These are phyloP conservation scores for Fagopyrum esculentum DNA, from an alignment of 148 eudicot species.

Conservation along the genomic window DNA sequence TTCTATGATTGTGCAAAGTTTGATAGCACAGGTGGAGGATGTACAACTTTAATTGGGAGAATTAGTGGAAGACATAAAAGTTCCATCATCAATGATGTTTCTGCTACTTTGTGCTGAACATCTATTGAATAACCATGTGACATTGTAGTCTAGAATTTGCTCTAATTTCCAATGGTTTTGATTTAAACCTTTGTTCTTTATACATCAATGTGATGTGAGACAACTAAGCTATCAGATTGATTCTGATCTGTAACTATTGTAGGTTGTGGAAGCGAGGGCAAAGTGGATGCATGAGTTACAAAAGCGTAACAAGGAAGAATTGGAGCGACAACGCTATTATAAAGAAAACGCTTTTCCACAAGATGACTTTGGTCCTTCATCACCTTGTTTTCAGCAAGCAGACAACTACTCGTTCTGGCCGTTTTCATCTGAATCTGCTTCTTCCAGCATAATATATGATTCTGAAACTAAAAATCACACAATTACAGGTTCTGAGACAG, in stretches of 20 bases:
- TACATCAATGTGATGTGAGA: not conserved
- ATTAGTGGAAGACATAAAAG: not conserved
- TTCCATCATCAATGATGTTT: not conserved
- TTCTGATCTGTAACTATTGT: not conserved
- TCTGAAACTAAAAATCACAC: conserved; percentile 41
- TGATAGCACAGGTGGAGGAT: not conserved
- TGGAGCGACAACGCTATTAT: conserved; percentile 25
- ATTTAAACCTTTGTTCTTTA: not conserved
- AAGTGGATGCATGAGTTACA: conserved; percentile 88
- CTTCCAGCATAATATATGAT: conserved; percentile 27
- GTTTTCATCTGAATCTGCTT: conserved; percentile 33
- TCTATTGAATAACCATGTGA: not conserved
- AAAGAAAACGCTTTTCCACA: conserved; percentile 34
- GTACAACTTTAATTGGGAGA: not conserved
- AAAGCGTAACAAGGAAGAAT: conserved; percentile 48
- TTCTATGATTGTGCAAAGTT: not conserved
- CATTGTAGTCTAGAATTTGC: not conserved
- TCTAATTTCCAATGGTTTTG: not conserved
- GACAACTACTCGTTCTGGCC: conserved; percentile 19
- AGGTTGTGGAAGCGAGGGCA: conserved; percentile 64
- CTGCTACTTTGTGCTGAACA: not conserved
- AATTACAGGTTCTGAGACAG: conserved; percentile 30
- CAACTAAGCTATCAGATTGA: not conserved
- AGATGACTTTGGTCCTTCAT: conserved; percentile 28
- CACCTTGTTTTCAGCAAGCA: conserved; percentile 7